Percentiles rank a stretch among this genome's conserved stretches.
Conservation (phyloP, 768 basidiomycete species). For the Amanita exitialis region DNA sequence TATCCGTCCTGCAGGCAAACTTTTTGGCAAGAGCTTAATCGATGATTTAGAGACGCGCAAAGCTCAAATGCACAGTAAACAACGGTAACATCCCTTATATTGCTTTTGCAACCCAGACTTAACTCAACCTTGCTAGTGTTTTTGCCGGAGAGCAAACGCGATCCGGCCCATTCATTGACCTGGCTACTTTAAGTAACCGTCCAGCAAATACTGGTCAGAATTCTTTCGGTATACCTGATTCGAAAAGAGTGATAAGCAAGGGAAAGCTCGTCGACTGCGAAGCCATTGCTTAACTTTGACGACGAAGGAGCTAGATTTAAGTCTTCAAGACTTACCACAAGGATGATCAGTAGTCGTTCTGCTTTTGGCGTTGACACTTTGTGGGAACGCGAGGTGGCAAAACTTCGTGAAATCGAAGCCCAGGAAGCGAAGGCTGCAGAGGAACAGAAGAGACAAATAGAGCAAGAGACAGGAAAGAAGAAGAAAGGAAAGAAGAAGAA, state of each 20-base stretch:
- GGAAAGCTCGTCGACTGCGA: slow-evolving; percentile 43
- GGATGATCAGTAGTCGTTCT: slow-evolving; percentile 45
- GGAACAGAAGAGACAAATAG: slow-evolving; percentile 34
- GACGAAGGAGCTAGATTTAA: slow-evolving; percentile 25
- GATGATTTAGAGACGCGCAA: slow-evolving; percentile 84
- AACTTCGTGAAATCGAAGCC: slow-evolving; percentile 69
- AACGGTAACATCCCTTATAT: slow-evolving; percentile 45
- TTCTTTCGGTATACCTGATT: slow-evolving; percentile 30
- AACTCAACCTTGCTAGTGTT: slow-evolving; percentile 38
- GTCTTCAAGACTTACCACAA: slow-evolving; percentile 17
- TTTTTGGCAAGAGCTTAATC: slow-evolving; percentile 84
- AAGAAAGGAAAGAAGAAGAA: slow-evolving; percentile 27
- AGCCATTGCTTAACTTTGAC: slow-evolving; percentile 61
- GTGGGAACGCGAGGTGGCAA: slow-evolving; percentile 84
- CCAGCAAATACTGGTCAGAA: slow-evolving; percentile 35
- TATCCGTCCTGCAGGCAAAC: slow-evolving; percentile 62
- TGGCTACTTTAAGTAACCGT: slow-evolving; percentile 41
- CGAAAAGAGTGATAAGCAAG: slow-evolving; percentile 26
- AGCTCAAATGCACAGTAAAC: slow-evolving; percentile 69
- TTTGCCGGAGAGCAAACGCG: slow-evolving; percentile 61
- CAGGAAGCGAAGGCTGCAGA: slow-evolving; percentile 39
- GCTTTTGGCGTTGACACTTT: slow-evolving; percentile 91
- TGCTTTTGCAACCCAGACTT: not conserved
- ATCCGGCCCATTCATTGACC: slow-evolving; percentile 60
- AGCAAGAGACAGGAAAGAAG: slow-evolving; percentile 35